Base-by-base conservation (phyloP, 2,329 filamentous ascomycete species). In the Ilyonectria sp. region DNA sequence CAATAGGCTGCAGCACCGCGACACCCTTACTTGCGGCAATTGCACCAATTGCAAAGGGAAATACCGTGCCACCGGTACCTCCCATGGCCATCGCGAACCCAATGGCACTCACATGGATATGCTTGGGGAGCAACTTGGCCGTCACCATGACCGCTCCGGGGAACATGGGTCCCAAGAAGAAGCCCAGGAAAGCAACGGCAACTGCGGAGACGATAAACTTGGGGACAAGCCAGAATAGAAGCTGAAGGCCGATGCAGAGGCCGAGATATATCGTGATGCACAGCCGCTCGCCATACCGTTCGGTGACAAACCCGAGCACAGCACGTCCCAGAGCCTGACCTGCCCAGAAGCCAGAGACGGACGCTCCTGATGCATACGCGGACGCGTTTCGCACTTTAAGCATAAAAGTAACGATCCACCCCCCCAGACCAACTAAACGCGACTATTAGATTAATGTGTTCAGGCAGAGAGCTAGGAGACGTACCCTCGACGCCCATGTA, bases 331-430 rank as follows among this genome's bases (percentile, higher is more conserved):
- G 79, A 0, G 92, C 93, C 74, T 94, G 87, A 1, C 93, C 93
- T n/a, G 92, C 86, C 93, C 93, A 95, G 80, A 94, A 95, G 0
- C 92, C 93, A 0, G 92, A 93, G 0, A 88, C 90, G 0, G 89
- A 90, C 79, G 93, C 91, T 29, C 92, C 92, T n/a, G 90, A 90
- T 0, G 89, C 88, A 72, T 93, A 94, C 0, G 88, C 80, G 2
- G 82, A 85, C 1, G 89, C 92, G 6, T 90, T 81, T 15, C 93
- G 87, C 10, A 93, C 90, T 13, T 88, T 86, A 6, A 93, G 88
- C 92, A 95, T 94, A 77, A 95, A 94, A 0, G 90, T 91, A 37
- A 94, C 91, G 37, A 95, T 90, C 93, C 93, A 95, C 4, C 93
- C 93, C 23, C 92, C 92, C 1, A 94, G 85, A 0, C 90, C 90